These are phyloP conservation scores for Aureobasidium sp. DNA, from an alignment of 2,329 filamentous ascomycete species.

Conservation along the genomic window DNA sequence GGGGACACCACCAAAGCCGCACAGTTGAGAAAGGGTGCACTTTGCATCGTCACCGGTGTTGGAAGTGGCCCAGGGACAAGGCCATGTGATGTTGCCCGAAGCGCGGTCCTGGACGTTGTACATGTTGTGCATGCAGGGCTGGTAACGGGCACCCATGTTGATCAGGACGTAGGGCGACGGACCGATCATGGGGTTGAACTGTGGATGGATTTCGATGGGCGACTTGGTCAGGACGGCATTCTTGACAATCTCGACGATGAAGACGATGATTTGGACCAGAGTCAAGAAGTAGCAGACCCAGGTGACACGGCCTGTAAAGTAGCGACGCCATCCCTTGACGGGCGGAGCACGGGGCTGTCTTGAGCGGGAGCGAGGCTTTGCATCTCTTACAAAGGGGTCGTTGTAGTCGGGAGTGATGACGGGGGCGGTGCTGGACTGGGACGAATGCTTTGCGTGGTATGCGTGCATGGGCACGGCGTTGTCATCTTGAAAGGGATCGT, in stretches of 20 bases:
- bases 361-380: conserved; percentile 16
- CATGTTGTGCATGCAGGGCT: conserved; percentile 89
- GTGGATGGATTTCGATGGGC: conserved; percentile 68
- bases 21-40: conserved; percentile 74
- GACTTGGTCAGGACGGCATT: conserved; percentile 72
- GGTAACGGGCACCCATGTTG: conserved; percentile 91
- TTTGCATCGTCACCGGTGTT: conserved; percentile 48
- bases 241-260: conserved; percentile 78
- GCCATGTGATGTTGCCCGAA: conserved; percentile 48
- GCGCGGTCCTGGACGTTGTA: conserved; percentile 47
- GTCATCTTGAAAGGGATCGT: conserved; percentile 40
- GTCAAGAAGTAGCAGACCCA: conserved; percentile 80
- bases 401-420: conserved; percentile 34
- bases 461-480: conserved; percentile 40
- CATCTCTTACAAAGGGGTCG: conserved; percentile 30
- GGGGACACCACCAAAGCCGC: conserved; percentile 70
- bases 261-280: conserved; percentile 68
- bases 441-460: conserved; percentile 29
- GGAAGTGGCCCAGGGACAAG: conserved; percentile 64
- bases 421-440: conserved; percentile 26
- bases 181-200: conserved; percentile 95
- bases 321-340: conserved; percentile 27
- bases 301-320: conserved; percentile 53
- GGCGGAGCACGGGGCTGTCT: not conserved
- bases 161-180: conserved; percentile 84